Base-by-base conservation (phyloP, 2,329 filamentous ascomycete genomes). In the Hypoxylon sp. region DNA sequence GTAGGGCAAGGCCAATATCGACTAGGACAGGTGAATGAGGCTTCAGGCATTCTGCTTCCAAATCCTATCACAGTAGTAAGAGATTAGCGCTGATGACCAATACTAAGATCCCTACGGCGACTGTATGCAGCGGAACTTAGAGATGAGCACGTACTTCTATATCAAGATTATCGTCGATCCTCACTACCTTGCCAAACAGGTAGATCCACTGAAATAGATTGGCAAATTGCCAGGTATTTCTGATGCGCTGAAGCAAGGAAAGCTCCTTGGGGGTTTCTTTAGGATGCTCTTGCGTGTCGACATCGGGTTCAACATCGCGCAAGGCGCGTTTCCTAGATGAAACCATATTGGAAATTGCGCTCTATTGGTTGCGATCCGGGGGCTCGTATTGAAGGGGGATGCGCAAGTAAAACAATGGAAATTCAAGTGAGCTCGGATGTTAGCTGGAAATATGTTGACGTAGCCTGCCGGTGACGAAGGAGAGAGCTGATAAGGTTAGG, bases 151-250 rank as follows among this genome's bases (percentile, higher is more conserved):
- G 75, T 88, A 97, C 96, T 84, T 98, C 94, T 71, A 98, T 92
- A 77, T 95, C 94, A 70, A 98, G 86, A 77, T 92, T 90, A 70
- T 97, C 92, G 74, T 96, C 91, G 72, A 98, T 92, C 83, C 97
- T 98, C 79, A 97, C 90, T 47, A 90, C 90, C 75, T 92, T 90
- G 69, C 95, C 94, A 80, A 99, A 99, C 44, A 95, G 88, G 79
- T 91, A 92, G 68, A 98, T 93, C 87, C 94, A 99, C 81, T 99
- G 95, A 82, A 92, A 94, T 6, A 98, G 84, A 76, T 94, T 95
- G 68, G 95, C 93, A 81, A 98, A 98, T 80, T 98, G 92, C 94
- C 95, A 98, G 86, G 93, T 94, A 78, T 93, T 96, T 70, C 95
- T 90, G 73, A 98, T 87, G 72, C 86, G 90, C 65, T 89, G 83